Conservation (phyloP, 345 rosid genomes). For the Trapa bicornis region DNA sequence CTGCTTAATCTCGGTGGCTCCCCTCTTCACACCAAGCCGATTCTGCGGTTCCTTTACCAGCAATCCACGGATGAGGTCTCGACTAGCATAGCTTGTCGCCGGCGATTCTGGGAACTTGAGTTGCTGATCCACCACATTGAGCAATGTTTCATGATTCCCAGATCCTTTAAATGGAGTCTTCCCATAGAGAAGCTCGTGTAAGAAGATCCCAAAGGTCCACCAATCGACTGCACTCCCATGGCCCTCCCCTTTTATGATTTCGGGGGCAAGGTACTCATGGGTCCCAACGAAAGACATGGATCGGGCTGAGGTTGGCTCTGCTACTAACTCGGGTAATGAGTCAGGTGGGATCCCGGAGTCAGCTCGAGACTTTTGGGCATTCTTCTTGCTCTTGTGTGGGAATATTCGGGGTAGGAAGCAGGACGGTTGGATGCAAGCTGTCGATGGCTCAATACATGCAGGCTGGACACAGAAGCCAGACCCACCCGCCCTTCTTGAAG, state of each 20-base stretch:
- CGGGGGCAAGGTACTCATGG: conserved; percentile 95
- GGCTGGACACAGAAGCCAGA: conserved; percentile 83
- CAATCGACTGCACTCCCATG: conserved; percentile 98
- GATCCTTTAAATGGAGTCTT: conserved; percentile 94
- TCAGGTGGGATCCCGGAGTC: conserved; percentile 37
- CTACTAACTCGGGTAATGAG: conserved; percentile 77
- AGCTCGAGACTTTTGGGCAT: conserved; percentile 35
- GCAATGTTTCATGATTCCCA: conserved; percentile 82
- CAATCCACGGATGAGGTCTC: conserved; percentile 76
- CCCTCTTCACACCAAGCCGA: conserved; percentile 85
- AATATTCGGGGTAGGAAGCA: conserved; percentile 81
- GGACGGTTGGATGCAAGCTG: conserved; percentile 76
- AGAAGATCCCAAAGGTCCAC: conserved; percentile 97
- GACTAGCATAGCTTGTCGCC: conserved; percentile 67
- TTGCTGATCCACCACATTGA: conserved; percentile 92
- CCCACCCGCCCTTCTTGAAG: conserved; percentile 51
- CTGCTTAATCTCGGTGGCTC: conserved; percentile 96
- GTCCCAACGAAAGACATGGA: conserved; percentile 99
- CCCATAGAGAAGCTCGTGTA: conserved; percentile 77
- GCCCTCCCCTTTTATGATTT: conserved; percentile 93
- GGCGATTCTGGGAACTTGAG: conserved; percentile 85
- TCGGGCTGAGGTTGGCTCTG: conserved; percentile 87
- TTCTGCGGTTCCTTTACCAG: conserved; percentile 90
- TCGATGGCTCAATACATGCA: conserved; percentile 76
- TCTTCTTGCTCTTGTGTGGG: conserved; percentile 73